Evolutionary conservation across 2,329 filamentous ascomycete species (phyloP).

Genomic region (Samsoniella hepiali): DNA sequence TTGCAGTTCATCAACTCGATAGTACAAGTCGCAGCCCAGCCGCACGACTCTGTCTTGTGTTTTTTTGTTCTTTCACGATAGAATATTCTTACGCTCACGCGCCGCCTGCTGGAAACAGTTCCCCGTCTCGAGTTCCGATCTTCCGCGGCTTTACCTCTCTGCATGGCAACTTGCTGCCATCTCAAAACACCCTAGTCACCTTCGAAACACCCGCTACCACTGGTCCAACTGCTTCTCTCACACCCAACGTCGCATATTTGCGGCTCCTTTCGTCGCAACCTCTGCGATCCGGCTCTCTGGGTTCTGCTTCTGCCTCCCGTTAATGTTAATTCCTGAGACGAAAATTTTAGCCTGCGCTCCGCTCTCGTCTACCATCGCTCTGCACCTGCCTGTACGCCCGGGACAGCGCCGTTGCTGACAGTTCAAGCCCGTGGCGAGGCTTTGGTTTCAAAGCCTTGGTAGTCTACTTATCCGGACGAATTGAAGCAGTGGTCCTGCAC

Average conservation of each 20-base stretch:
- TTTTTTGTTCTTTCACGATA: constrained; percentile 13
- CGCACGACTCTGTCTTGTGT: constrained; percentile 5
- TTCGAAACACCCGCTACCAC: constrained; percentile 13
- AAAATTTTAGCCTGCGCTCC: not conserved
- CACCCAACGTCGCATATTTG: constrained; percentile 27
- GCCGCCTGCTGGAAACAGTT: not conserved
- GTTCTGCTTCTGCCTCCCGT: not conserved
- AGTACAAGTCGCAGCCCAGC: constrained; percentile 7
- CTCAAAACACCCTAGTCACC: constrained; percentile 14
- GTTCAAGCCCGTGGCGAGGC: not conserved
- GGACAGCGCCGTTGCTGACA: not conserved
- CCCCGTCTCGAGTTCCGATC: not conserved
- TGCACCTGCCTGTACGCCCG: not conserved
- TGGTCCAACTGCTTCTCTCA: constrained; percentile 25
- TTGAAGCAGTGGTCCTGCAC: constrained; percentile 15
- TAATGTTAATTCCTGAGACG: constrained; percentile 13
- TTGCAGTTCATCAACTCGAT: constrained; percentile 6
- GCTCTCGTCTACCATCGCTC: not conserved
- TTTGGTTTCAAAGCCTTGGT: constrained; percentile 13
- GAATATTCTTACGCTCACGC: constrained; percentile 4
- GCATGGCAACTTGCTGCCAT: constrained; percentile 3
- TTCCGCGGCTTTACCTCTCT: not conserved
- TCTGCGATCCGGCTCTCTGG: not conserved
- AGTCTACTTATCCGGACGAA: constrained; percentile 2
- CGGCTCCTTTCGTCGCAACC: constrained; percentile 19